Evolutionary conservation across 78 protist genomes (phyloP).

Genomic region (Paratrimastix pyriformis): DNA sequence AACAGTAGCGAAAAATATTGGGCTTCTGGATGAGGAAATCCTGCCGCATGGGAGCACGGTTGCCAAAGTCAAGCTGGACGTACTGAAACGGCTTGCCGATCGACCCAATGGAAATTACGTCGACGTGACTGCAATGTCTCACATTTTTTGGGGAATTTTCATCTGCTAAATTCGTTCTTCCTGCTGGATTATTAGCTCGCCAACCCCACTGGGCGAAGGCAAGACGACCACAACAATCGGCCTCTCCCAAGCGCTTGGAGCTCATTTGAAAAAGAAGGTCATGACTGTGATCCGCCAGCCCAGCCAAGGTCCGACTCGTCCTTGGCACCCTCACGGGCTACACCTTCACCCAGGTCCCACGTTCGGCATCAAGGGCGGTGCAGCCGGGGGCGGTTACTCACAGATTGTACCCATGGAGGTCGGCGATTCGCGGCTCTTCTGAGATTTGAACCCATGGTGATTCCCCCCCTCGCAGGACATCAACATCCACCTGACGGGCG

Average conservation of each 20-base stretch:
- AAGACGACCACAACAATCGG: conserved; percentile 93
- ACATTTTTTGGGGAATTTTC: too few species aligned
- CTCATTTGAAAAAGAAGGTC: conserved; percentile 57
- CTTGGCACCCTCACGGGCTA: background rate
- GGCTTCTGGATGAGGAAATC: too few species aligned
- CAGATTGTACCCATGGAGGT: conserved; percentile 88
- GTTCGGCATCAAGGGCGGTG: conserved; percentile 95
- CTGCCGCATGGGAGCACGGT: too few species aligned
- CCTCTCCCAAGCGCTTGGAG: conserved; percentile 89
- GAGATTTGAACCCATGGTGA: too few species aligned
- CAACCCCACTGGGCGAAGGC: conserved; percentile 96
- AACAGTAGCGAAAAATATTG: too few species aligned
- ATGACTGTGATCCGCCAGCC: conserved; percentile 87
- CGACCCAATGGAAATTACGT: conserved; percentile 75
- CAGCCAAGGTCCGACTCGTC: conserved; percentile 42
- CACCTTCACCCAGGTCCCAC: conserved; percentile 73
- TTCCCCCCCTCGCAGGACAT: too few species aligned
- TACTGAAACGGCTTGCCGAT: conserved; percentile 46
- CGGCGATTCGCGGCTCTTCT: too few species aligned
- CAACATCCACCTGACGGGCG: conserved; percentile 91
- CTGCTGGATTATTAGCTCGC: too few species aligned
- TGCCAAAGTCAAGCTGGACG: conserved; percentile 62
- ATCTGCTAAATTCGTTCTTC: too few species aligned
- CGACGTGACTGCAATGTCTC: conserved; percentile 81
- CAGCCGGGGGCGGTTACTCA: conserved; percentile 96